Conservation (phyloP, 768 basidiomycete genomes). For the Tricholoma furcatifolium region DNA sequence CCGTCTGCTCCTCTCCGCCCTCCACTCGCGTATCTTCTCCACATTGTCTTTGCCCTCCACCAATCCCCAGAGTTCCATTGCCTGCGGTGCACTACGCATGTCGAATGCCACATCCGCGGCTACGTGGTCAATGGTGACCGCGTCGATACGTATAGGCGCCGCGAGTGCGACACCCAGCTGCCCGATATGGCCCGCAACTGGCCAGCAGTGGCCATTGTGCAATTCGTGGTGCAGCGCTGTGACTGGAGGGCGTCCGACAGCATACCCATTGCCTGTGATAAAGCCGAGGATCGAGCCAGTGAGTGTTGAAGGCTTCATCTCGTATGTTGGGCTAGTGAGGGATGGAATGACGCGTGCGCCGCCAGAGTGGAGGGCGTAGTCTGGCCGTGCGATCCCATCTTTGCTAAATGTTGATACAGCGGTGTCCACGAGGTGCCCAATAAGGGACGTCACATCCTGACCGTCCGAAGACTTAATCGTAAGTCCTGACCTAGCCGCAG, state of each 20-base stretch:
- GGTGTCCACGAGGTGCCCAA: conserved; percentile 73
- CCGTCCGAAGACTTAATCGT: conserved; percentile 76
- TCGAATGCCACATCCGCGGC: conserved; percentile 81
- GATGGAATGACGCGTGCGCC: conserved; percentile 81
- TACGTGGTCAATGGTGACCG: conserved; percentile 88
- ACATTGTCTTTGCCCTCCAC: conserved; percentile 78
- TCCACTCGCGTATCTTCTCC: conserved; percentile 57
- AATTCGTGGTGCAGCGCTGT: conserved; percentile 86
- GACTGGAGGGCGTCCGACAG: conserved; percentile 79
- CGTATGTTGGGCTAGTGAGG: conserved; percentile 79
- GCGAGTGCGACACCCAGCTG: conserved; percentile 83
- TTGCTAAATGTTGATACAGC: conserved; percentile 67
- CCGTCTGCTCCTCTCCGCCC: conserved; percentile 38
- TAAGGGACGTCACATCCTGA: conserved; percentile 64
- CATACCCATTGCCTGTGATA: conserved; percentile 59
- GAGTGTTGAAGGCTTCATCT: conserved; percentile 55
- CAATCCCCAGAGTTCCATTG: conserved; percentile 91
- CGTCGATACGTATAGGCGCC: conserved; percentile 68
- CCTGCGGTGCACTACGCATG: conserved; percentile 73
- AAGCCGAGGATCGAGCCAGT: conserved; percentile 48
- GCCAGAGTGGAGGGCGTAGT: conserved; percentile 82
- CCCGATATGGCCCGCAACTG: conserved; percentile 76
- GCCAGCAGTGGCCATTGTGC: conserved; percentile 90
- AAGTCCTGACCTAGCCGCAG: conserved; percentile 39
- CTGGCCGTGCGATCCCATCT: conserved; percentile 78